Evolutionary conservation across 2,329 filamentous ascomycete species (phyloP), one percentile per base, ranked within the genome.

Genomic region (Cladorrhinum sp.): DNA sequence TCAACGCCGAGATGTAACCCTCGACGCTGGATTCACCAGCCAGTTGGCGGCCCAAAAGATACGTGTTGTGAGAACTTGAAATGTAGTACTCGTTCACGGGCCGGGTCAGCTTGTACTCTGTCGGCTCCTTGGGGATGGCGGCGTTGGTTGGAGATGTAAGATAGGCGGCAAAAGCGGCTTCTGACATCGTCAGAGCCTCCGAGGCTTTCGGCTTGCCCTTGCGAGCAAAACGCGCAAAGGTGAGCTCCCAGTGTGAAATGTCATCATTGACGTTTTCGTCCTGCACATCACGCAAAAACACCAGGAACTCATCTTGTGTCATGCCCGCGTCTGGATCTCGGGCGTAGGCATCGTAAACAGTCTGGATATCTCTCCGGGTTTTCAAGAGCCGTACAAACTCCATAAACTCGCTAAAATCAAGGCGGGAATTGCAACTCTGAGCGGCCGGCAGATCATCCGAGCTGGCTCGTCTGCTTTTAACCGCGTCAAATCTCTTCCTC

Each of bases 51-150:
- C 95, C 95, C 3, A 96, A 81, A 0, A 99, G 86, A 71, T 99
- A 99, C 0, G 95, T 99, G 75, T 99, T 99, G 80, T 99, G 95
- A 1, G 95, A 98, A 78, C 93, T 97, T 1, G 94, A 98, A 67
- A 99, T 95, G 79, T 92, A 97, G 75, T 99, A 99, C 72, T 98
- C 94, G 72, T 96, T 96, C 73, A 98, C 79, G 0, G 95, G 95
- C 23, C 90, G 86, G 71, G 96, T 87, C 58, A 97, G 85, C 5
- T 79, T 79, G 59, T 86, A 85, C 26, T 85, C 77, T 12, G 83
- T 75, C n/a, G 85, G 82, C 63, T 83, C 81, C 48, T 83, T 82
- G 26, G 82, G 76, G 48, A 92, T 82, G 2, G 90, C 81, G 1
- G 85, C 81, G 70, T 96, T 96, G 67, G 86, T 82, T 50, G 84